Evolutionary conservation across 148 eudicot species (phyloP).

Genomic region (Rhododendron mucronatum): DNA sequence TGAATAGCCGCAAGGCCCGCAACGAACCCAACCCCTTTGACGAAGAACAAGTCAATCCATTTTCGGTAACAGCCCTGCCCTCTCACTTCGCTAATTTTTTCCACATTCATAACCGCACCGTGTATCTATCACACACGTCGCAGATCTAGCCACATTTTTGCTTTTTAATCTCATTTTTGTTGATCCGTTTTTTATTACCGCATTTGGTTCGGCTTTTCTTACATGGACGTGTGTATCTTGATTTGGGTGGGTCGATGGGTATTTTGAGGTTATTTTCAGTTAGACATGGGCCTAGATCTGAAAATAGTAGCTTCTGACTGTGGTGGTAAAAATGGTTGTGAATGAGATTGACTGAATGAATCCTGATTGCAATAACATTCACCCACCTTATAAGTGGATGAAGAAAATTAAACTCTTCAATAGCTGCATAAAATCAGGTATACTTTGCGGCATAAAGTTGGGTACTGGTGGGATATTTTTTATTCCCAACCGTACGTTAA

Average conservation of each 20-base stretch:
- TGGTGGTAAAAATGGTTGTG: not conserved
- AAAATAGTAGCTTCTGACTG: not conserved
- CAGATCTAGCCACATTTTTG: slow-evolving; percentile 24
- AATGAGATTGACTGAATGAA: too few relatives aligned
- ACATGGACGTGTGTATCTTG: not conserved
- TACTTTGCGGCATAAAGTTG: not conserved
- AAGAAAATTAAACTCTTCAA: not conserved
- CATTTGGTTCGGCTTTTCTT: not conserved
- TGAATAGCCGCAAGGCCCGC: slow-evolving; percentile 49
- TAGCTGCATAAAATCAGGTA: not conserved
- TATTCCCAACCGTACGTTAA: not conserved
- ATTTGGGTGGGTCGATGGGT: not conserved
- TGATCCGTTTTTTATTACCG: not conserved
- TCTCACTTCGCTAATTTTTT: not conserved
- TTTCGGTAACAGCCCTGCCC: slow-evolving; percentile 43
- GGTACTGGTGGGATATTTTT: not conserved
- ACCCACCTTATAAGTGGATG: not conserved
- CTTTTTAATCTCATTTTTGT: not conserved
- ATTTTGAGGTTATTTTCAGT: not conserved
- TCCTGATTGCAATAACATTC: not conserved
- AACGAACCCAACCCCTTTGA: slow-evolving; percentile 52
- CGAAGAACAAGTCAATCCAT: slow-evolving; percentile 82
- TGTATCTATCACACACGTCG: not conserved
- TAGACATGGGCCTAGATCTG: not conserved
- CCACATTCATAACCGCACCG: not conserved